phyloP scores from a whole-genome alignment of 148 eudicot genomes.

The Diospyros lotus region DNA sequence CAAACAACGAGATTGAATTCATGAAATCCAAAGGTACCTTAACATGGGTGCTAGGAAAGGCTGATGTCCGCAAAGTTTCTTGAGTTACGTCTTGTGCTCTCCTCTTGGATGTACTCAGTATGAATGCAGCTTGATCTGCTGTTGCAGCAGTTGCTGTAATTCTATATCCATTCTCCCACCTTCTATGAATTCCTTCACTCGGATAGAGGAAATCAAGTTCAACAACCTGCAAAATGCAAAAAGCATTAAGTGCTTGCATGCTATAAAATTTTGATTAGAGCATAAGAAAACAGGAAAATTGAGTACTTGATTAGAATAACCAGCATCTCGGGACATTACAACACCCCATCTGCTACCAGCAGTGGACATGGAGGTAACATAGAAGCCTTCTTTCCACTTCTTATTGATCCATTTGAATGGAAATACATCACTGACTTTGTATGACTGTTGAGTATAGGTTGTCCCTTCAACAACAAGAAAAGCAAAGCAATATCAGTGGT shows the following conservation, averaged over 20 bases:
- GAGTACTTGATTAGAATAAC: constrained; percentile 42
- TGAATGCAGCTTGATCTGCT: constrained; percentile 45
- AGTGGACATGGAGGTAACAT: constrained; percentile 50
- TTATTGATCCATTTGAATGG: constrained; percentile 57
- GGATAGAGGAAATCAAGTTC: constrained; percentile 43
- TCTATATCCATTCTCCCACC: constrained; percentile 51
- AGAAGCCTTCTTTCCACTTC: constrained; percentile 57
- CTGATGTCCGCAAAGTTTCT: constrained; percentile 49
- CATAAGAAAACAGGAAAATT: not conserved
- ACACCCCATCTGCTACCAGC: constrained; percentile 50
- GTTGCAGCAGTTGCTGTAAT: constrained; percentile 50
- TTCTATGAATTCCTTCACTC: constrained; percentile 52
- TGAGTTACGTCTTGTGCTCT: constrained; percentile 36
- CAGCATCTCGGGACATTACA: constrained; percentile 50
- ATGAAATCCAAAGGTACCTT: constrained; percentile 28
- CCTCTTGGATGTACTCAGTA: constrained; percentile 39
- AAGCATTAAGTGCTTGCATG: not conserved
- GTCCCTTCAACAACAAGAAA: constrained; percentile 29
- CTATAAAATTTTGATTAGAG: not conserved
- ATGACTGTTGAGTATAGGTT: constrained; percentile 43
- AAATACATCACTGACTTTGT: constrained; percentile 53
- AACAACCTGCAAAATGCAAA: constrained; percentile 29
- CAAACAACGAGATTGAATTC: not conserved
- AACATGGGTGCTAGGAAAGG: constrained; percentile 42
- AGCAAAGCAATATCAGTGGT: not conserved